Conservation (phyloP, 225 moss, liverwort and hornwort species). For the Ulota crispa region DNA sequence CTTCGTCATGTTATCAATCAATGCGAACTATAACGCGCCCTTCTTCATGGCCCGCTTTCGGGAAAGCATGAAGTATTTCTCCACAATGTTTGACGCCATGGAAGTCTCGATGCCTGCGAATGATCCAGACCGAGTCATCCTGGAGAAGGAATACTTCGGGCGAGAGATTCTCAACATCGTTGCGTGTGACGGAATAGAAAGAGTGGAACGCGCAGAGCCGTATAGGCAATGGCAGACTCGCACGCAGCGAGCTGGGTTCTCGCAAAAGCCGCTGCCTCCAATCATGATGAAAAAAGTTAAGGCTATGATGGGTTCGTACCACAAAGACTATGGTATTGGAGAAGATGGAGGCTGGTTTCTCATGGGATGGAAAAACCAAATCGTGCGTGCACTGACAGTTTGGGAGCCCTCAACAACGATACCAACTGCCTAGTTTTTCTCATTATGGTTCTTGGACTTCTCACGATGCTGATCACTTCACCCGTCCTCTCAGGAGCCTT, state of each 20-base stretch:
- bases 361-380: slow-evolving; percentile 79
- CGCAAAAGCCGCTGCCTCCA: slow-evolving; percentile 48
- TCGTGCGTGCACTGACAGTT: slow-evolving; percentile 56
- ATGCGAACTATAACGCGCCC: slow-evolving; percentile 71
- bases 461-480: slow-evolving; percentile 7
- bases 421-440: slow-evolving; percentile 11
- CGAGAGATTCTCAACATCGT: slow-evolving; percentile 81
- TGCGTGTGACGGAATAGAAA: slow-evolving; percentile 84
- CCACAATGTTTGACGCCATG: slow-evolving; percentile 64
- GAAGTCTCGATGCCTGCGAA: slow-evolving; percentile 65
- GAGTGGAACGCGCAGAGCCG: slow-evolving; percentile 81
- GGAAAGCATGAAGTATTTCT: slow-evolving; percentile 70
- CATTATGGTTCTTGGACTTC: neutral
- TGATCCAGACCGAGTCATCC: slow-evolving; percentile 54
- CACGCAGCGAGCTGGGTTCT: slow-evolving; percentile 76
- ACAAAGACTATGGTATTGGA: slow-evolving; percentile 66
- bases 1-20: slow-evolving; percentile 69
- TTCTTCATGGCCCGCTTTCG: slow-evolving; percentile 85
- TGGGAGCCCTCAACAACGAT: slow-evolving; percentile 51
- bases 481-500: neutral
- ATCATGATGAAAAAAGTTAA: slow-evolving; percentile 35
- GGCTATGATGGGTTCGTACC: slow-evolving; percentile 52
- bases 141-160: slow-evolving; percentile 68
- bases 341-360: slow-evolving; percentile 75
- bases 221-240: slow-evolving; percentile 90